These are phyloP conservation scores for Yarrowia sp. DNA, from an alignment of 805 yeast genomes.

Conservation along the genomic window DNA sequence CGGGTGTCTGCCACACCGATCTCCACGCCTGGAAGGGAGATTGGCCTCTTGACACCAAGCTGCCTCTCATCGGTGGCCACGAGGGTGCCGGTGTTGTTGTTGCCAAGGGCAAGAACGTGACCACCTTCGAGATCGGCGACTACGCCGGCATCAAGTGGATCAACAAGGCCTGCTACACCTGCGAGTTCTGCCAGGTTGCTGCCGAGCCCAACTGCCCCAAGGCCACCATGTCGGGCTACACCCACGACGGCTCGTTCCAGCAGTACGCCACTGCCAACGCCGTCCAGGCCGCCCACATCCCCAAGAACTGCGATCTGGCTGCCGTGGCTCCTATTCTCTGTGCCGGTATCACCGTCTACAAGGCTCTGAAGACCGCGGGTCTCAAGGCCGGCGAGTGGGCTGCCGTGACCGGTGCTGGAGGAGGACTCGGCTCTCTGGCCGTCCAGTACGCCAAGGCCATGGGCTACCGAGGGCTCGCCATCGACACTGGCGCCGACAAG, in stretches of 20 bases:
- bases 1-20: slow-evolving; percentile 94
- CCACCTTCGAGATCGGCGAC: slow-evolving; percentile 74
- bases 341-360: slow-evolving; percentile 90
- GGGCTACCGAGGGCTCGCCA: slow-evolving; percentile 70
- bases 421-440: slow-evolving; percentile 75
- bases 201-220: slow-evolving; percentile 68
- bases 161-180: slow-evolving; percentile 69
- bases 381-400: slow-evolving; percentile 72
- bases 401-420: slow-evolving; percentile 75
- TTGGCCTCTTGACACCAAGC: slow-evolving; percentile 76
- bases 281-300: slow-evolving; percentile 78
- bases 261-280: slow-evolving; percentile 89
- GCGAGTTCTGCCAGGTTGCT: slow-evolving; percentile 69
- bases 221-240: slow-evolving; percentile 78
- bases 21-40: slow-evolving; percentile 94
- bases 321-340: slow-evolving; percentile 80
- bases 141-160: slow-evolving; percentile 83
- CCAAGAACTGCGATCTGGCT: slow-evolving; percentile 71
- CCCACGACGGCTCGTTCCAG: slow-evolving; percentile 89
- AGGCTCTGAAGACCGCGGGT: slow-evolving; percentile 79
- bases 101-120: slow-evolving; percentile 67
- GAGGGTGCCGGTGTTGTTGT: slow-evolving; percentile 89
- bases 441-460: slow-evolving; percentile 73
- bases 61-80: slow-evolving; percentile 83
- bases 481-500: slow-evolving; percentile 69